A percentile compares a stretch with the other conserved stretches of the same genome.
phyloP scores from a whole-genome alignment of 371 early-diverging fungal genomes.

The Dinochytrium kinnereticum region DNA sequence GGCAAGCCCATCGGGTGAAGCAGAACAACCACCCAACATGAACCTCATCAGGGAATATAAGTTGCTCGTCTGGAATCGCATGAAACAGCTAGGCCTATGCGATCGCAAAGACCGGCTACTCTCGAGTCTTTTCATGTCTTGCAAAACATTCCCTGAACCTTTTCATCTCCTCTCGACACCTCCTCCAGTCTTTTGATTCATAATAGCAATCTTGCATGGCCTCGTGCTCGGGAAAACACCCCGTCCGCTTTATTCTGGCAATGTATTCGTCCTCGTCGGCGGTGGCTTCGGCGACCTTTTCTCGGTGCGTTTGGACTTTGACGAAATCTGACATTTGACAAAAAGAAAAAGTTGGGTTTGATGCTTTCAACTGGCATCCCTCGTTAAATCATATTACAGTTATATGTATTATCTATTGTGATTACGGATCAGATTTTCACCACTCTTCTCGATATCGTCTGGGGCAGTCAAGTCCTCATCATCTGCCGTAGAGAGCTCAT shows the following conservation, averaged over 20 bases:
- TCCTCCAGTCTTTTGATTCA: conserved; percentile 76
- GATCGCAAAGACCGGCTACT: too few relatives aligned
- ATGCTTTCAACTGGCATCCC: conserved; percentile 87
- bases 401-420: too few relatives aligned
- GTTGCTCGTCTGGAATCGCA: too few relatives aligned
- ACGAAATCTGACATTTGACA: neutral
- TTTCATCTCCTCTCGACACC: conserved; percentile 69
- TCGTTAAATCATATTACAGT: too few relatives aligned
- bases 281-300: neutral
- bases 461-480: neutral
- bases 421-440: neutral
- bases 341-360: too few relatives aligned
- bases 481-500: neutral
- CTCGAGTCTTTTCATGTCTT: conserved; percentile 2
- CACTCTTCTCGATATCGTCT: neutral
- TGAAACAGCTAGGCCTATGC: too few relatives aligned
- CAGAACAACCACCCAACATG: too few relatives aligned
- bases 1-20: too few relatives aligned
- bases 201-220: conserved; percentile 69
- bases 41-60: too few relatives aligned
- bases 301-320: conserved; percentile 1
- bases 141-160: conserved; percentile 68
- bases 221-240: conserved; percentile 73
- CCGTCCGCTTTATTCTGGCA: conserved; percentile 49
- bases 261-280: conserved; percentile 46